Evolutionary conservation across 1,284 basidiomycete species (phyloP).

Genomic region (Schizopora paradoxa): DNA sequence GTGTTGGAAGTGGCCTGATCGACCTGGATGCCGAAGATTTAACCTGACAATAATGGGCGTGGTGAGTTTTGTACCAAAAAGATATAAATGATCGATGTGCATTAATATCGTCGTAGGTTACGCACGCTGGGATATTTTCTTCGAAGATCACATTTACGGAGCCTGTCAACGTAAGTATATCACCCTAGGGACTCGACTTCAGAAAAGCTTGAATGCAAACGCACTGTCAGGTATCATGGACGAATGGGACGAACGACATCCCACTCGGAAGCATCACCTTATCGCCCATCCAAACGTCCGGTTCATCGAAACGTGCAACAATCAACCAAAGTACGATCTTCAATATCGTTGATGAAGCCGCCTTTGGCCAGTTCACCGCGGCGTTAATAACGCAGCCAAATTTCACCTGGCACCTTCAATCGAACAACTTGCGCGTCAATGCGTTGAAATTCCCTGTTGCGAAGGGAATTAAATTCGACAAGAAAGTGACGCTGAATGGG

Average conservation of each 20-base stretch:
- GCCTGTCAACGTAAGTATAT: constrained; percentile 40
- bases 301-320: constrained; percentile 49
- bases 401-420: constrained; percentile 69
- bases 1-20: not conserved
- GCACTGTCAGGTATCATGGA: constrained; percentile 36
- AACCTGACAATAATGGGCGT: constrained; percentile 43
- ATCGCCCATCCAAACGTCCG: constrained; percentile 37
- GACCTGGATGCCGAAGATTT: constrained; percentile 34
- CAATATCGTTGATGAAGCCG: constrained; percentile 44
- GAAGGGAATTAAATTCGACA: constrained; percentile 57
- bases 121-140: constrained; percentile 54
- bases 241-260: constrained; percentile 39
- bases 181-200: not conserved
- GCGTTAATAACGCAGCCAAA: constrained; percentile 61
- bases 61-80: constrained; percentile 20
- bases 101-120: constrained; percentile 38
- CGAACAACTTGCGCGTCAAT: constrained; percentile 55
- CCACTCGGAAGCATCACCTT: constrained; percentile 48
- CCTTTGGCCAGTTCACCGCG: constrained; percentile 53
- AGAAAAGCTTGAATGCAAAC: not conserved
- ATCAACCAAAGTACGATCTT: constrained; percentile 57
- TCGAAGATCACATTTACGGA: constrained; percentile 55
- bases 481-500: constrained; percentile 52
- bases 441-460: constrained; percentile 64
- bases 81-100: constrained; percentile 1